Conservation (phyloP, 352 stramenopile genomes). For the Globisporangium rhizosaccharum region DNA sequence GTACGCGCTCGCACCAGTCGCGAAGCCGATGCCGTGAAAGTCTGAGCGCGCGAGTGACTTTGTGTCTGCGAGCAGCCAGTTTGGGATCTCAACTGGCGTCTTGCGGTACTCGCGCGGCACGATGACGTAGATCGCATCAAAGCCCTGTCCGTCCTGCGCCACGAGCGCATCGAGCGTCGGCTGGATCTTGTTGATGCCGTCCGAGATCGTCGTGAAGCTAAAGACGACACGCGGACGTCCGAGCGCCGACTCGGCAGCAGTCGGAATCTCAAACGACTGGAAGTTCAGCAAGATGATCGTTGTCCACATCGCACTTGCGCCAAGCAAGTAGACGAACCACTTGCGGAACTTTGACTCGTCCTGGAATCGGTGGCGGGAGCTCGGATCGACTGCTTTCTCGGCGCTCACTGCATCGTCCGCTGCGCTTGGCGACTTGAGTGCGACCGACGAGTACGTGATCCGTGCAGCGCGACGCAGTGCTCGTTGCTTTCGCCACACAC, state of each 20-base stretch:
- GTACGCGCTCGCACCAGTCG: constrained; percentile 26
- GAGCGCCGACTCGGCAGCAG: constrained; percentile 15
- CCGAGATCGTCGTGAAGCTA: constrained; percentile 48
- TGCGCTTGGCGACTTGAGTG: constrained; percentile 3
- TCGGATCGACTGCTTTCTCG: neutral
- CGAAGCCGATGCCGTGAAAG: constrained; percentile 31
- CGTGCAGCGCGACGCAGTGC: constrained; percentile 4
- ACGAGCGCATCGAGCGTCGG: constrained; percentile 35
- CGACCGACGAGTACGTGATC: neutral
- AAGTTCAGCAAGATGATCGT: constrained; percentile 32
- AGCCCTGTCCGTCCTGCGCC: constrained; percentile 29
- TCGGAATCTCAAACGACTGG: constrained; percentile 21
- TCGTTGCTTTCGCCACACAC: constrained; percentile 6
- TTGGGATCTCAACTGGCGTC: constrained; percentile 29
- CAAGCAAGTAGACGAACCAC: constrained; percentile 23
- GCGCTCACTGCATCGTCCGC: neutral
- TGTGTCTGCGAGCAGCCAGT: constrained; percentile 27
- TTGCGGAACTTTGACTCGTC: constrained; percentile 11
- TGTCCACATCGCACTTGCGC: constrained; percentile 28
- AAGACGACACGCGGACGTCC: constrained; percentile 40
- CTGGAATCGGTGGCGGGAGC: too few relatives aligned
- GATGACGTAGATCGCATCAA: constrained; percentile 46
- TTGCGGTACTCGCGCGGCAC: constrained; percentile 33
- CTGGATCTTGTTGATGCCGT: constrained; percentile 29
- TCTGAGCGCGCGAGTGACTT: constrained; percentile 15